Conservation (phyloP, 2,329 filamentous ascomycete genomes). For the Diaporthe nobilis region DNA sequence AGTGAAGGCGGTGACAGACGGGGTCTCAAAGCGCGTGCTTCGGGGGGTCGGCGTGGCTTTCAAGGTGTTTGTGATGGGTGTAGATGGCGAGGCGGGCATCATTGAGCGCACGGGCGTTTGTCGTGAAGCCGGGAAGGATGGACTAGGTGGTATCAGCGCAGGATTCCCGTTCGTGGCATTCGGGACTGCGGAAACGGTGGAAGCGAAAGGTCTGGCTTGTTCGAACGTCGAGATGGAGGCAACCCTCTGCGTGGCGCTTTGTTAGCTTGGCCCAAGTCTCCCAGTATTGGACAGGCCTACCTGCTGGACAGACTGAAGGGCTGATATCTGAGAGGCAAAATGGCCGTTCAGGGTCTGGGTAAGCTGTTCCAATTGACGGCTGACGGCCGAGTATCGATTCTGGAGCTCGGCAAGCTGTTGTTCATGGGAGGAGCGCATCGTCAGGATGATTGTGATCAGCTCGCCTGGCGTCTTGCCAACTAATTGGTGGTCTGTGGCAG, state of each 20-base stretch:
- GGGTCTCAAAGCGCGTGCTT: neutral
- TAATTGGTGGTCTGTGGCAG: conserved; percentile 46
- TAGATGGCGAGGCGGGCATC: neutral
- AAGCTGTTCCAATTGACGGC: conserved; percentile 52
- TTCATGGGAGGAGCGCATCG: conserved; percentile 53
- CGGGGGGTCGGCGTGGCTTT: conserved; percentile 12
- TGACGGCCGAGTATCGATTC: conserved; percentile 51
- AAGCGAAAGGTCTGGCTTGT: neutral
- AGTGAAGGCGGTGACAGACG: neutral
- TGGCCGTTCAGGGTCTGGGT: conserved; percentile 48
- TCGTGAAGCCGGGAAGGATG: neutral
- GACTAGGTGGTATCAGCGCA: neutral
- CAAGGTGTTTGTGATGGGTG: neutral
- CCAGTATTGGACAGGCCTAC: conserved; percentile 45
- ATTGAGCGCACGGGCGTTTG: conserved; percentile 10
- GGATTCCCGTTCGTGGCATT: neutral
- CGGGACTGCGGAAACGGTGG: too few species aligned
- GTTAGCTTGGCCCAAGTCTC: neutral
- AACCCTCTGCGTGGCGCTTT: neutral
- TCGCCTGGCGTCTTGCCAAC: conserved; percentile 51
- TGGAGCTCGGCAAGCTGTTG: conserved; percentile 52
- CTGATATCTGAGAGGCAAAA: conserved; percentile 46
- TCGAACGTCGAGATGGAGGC: conserved; percentile 16
- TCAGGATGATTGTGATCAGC: conserved; percentile 53
- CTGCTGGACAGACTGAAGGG: conserved; percentile 51